Base-by-base conservation (phyloP, 169 alveolate species). In the Blepharisma undulans region DNA sequence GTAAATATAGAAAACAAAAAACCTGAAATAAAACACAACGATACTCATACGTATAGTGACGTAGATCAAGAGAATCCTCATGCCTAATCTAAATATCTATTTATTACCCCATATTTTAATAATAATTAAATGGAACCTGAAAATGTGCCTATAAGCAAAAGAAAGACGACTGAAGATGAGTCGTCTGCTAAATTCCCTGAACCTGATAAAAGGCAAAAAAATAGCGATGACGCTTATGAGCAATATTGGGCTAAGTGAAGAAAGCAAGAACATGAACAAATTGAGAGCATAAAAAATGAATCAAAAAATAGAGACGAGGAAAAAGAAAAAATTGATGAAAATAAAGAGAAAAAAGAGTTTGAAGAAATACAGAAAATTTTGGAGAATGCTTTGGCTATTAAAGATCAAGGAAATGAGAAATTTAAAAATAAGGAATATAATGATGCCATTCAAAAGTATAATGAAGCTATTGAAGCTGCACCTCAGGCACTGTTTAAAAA, bases 401-500 rank as follows among this genome's bases (percentile, higher is more conserved):
- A 93, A 66, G 85, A 91, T 32, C 84, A 89, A 61, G 96, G 94
- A 14, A 93, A 93, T 76, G 88, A 82, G 36, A 72, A 79, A 10
- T 93, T 93, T 76, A 91, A 89, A 61, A 59, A 88, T 18, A 86
- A 79, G 19, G 87, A 93, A n/a, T 92, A 87, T 61, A 29, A 25
- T 7, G 85, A 72, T 34, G 96, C 96, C 14, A 85, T 91, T 19
- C 16, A 60, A 16, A 27, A 32, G 32, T 93, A 86, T 90, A 34
- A 86, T n/a, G 76, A 91, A 16, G 96, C 94, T 25, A 30, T 93
- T 33, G 92, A 79, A 18, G 48, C 30, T 0, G 91, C 82, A 18
- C 72, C 89, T 27, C 33, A 30, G 36, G 76, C n/a, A 25, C 76
- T 22, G 84, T 82, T 34, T 60, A 19, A 21, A 33, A 22, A 14